phyloP scores from a whole-genome alignment of 2,329 filamentous ascomycete species.

The Stylonectria norvegica region DNA sequence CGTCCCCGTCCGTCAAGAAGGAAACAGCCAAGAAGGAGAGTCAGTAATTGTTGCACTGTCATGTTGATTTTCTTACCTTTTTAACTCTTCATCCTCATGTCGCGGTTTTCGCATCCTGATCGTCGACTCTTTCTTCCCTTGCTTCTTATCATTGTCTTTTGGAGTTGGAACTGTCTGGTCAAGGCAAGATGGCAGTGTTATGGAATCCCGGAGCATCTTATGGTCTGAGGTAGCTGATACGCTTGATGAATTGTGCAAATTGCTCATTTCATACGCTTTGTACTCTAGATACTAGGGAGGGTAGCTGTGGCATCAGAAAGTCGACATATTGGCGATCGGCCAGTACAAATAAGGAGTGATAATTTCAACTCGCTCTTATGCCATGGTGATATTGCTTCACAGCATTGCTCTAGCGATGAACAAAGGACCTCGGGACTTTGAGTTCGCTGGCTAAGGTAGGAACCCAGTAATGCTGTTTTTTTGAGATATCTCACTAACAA shows the following conservation, averaged over 20 bases:
- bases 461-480: not conserved
- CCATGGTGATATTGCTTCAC: too few species aligned
- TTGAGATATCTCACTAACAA: too few species aligned
- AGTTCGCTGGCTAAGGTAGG: too few species aligned
- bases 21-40: conserved; percentile 32
- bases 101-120: not conserved
- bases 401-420: too few species aligned
- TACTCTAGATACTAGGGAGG: conserved; percentile 38
- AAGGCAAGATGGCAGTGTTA: conserved; percentile 24
- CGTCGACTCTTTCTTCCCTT: conserved; percentile 6
- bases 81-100: conserved; percentile 5
- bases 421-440: too few species aligned
- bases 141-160: conserved; percentile 13
- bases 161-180: conserved; percentile 21
- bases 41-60: conserved; percentile 12
- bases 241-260: conserved; percentile 30
- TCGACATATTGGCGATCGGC: conserved; percentile 19
- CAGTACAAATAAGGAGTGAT: conserved; percentile 20
- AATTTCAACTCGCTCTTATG: too few species aligned
- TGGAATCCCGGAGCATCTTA: conserved; percentile 35
- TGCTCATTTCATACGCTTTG: conserved; percentile 36
- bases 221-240: conserved; percentile 34
- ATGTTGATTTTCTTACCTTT: not conserved
- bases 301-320: conserved; percentile 22
- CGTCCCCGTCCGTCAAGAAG: conserved; percentile 47